phyloP scores from a whole-genome alignment of 2,329 filamentous ascomycete species.

The Byssochlamys sp. region DNA sequence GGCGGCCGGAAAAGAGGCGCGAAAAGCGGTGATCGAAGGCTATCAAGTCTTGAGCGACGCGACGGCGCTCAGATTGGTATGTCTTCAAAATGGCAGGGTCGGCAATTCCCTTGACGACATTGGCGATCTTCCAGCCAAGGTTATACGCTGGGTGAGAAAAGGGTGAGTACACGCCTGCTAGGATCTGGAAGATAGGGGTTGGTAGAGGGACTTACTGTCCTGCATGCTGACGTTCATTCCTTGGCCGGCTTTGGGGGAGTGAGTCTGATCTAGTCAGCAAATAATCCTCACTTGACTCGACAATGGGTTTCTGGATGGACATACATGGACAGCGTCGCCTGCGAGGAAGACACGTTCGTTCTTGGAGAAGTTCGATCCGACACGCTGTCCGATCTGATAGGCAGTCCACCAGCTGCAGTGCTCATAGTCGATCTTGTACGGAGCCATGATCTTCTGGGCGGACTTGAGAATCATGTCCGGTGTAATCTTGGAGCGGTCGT shows the following conservation, averaged over 20 bases:
- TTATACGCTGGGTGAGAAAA: conserved; percentile 36
- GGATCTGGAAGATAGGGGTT: neutral
- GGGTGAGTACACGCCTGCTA: neutral
- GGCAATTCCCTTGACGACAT: conserved; percentile 38
- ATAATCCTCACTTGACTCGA: conserved; percentile 55
- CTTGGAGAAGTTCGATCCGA: conserved; percentile 49
- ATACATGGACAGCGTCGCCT: conserved; percentile 54
- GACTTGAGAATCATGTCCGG: conserved; percentile 53
- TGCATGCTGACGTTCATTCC: conserved; percentile 43
- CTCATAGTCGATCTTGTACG: conserved; percentile 56
- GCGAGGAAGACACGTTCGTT: conserved; percentile 57
- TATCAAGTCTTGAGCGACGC: conserved; percentile 58
- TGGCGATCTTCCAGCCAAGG: conserved; percentile 48
- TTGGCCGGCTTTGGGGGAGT: conserved; percentile 3
- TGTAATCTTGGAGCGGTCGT: conserved; percentile 54
- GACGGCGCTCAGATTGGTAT: conserved; percentile 46
- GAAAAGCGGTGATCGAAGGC: conserved; percentile 52
- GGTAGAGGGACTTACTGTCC: conserved; percentile 34
- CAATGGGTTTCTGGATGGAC: conserved; percentile 26
- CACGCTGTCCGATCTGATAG: conserved; percentile 59
- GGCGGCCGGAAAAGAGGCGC: conserved; percentile 48
- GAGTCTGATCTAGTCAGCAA: neutral
- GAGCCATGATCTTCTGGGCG: conserved; percentile 55
- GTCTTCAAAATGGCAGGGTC: conserved; percentile 39
- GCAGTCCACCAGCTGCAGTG: conserved; percentile 61